phyloP scores from a whole-genome alignment of 257 asterid species.

The Solanum sitiens region DNA sequence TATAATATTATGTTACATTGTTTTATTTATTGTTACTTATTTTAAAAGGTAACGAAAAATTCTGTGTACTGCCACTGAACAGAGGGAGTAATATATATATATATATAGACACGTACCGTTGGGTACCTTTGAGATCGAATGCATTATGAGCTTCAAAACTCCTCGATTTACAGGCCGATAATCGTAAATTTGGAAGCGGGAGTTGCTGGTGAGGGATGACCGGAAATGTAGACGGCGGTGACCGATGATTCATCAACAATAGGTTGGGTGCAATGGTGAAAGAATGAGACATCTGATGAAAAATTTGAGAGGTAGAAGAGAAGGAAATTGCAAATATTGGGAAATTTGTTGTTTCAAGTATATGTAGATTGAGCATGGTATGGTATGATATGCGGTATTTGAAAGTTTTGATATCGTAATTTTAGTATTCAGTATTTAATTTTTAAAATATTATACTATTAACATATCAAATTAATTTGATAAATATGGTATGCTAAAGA shows the following conservation, averaged over 20 bases:
- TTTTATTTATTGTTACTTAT: too few species aligned
- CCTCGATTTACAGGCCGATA: conserved; percentile 3
- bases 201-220: not conserved
- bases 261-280: not conserved
- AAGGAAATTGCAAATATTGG: not conserved
- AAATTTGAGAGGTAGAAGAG: not conserved
- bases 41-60: too few species aligned
- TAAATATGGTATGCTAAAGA: too few species aligned
- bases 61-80: too few species aligned
- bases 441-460: too few species aligned
- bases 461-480: too few species aligned
- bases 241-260: not conserved
- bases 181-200: conserved; percentile 3
- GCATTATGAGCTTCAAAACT: conserved; percentile 19
- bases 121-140: conserved; percentile 40
- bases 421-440: too few species aligned
- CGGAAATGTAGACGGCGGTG: conserved; percentile 10
- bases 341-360: not conserved
- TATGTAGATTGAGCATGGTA: too few species aligned
- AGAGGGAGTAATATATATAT: not conserved
- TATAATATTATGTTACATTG: not conserved
- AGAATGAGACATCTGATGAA: not conserved
- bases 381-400: too few species aligned
- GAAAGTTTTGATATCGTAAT: too few species aligned
- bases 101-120: conserved; percentile 28